phyloP scores from a whole-genome alignment of 1,139 yeast genomes.

The Suhomyces bolitotheri region DNA sequence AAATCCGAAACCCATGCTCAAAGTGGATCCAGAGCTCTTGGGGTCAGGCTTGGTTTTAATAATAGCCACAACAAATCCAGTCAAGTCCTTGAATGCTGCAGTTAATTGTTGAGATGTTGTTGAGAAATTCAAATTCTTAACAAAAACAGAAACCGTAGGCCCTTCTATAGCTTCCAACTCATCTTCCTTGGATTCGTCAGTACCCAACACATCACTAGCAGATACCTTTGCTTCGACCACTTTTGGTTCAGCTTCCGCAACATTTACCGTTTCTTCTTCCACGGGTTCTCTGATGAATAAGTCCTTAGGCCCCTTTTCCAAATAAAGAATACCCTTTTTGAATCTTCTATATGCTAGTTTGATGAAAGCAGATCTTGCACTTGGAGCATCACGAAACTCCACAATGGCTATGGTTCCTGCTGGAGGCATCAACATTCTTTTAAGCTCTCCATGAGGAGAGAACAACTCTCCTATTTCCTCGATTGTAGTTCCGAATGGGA shows the following conservation, averaged over 20 bases:
- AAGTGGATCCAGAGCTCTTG: conserved; percentile 58
- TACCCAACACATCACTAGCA: conserved; percentile 44
- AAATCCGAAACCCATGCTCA: conserved; percentile 98
- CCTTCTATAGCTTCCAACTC: conserved; percentile 50
- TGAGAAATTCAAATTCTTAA: conserved; percentile 86
- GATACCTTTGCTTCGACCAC: conserved; percentile 46
- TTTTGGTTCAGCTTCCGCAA: conserved; percentile 20
- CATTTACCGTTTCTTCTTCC: conserved; percentile 29
- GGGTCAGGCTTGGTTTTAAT: conserved; percentile 90
- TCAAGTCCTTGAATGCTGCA: conserved; percentile 63
- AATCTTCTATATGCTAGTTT: conserved; percentile 85
- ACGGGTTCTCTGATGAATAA: conserved; percentile 65
- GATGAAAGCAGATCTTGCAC: conserved; percentile 87
- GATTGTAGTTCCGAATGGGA: conserved; percentile 80
- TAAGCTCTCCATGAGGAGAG: conserved; percentile 74
- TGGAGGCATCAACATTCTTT: conserved; percentile 88
- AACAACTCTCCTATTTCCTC: conserved; percentile 84
- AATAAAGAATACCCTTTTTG: conserved; percentile 79
- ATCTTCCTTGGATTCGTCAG: conserved; percentile 30
- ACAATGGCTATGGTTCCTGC: conserved; percentile 95
- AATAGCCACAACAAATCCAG: conserved; percentile 80
- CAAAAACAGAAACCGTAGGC: conserved; percentile 82
- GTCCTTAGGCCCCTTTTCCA: conserved; percentile 92
- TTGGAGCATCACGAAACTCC: conserved; percentile 81
- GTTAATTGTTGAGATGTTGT: conserved; percentile 64